Conservation (phyloP, 1,284 basidiomycete genomes). For the Thelephora terrestris region DNA sequence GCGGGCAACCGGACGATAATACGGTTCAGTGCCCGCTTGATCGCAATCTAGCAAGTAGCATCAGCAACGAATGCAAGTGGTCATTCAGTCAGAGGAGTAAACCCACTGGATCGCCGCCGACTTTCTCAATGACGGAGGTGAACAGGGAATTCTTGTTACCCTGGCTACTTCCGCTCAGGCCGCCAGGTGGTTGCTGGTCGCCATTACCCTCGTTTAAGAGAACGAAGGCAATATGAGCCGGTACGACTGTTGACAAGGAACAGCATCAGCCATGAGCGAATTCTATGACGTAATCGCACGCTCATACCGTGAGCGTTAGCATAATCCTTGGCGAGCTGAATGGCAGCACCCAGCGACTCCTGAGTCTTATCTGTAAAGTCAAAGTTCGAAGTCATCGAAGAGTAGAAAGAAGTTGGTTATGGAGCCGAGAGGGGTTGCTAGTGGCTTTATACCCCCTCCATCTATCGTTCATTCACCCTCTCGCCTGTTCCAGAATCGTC, state of each 20-base stretch:
- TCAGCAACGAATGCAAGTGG: slow-evolving; percentile 10
- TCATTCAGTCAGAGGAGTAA: not conserved
- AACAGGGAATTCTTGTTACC: slow-evolving; percentile 43
- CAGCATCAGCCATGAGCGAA: not conserved
- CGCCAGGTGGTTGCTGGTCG: slow-evolving; percentile 14
- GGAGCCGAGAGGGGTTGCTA: not conserved
- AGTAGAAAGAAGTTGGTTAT: slow-evolving; percentile 6
- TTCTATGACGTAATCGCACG: not conserved
- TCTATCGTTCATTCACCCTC: not conserved
- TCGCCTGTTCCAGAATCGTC: not conserved
- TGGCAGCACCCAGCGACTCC: slow-evolving; percentile 51
- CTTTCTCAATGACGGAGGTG: slow-evolving; percentile 63
- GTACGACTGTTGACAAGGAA: slow-evolving; percentile 39
- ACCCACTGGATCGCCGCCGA: slow-evolving; percentile 68
- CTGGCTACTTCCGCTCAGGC: slow-evolving; percentile 22
- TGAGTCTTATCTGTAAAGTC: slow-evolving; percentile 79
- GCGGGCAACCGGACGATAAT: slow-evolving; percentile 69
- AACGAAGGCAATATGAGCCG: slow-evolving; percentile 68
- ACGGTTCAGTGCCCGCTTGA: slow-evolving; percentile 60
- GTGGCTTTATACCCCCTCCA: not conserved
- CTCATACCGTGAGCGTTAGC: slow-evolving; percentile 61
- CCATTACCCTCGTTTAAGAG: slow-evolving; percentile 55
- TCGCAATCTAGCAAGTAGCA: slow-evolving; percentile 30
- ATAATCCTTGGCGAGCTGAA: slow-evolving; percentile 79
- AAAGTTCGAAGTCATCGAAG: slow-evolving; percentile 45